Base-by-base conservation (phyloP, 345 rosid genomes). In the Eutrema yunnanense region DNA sequence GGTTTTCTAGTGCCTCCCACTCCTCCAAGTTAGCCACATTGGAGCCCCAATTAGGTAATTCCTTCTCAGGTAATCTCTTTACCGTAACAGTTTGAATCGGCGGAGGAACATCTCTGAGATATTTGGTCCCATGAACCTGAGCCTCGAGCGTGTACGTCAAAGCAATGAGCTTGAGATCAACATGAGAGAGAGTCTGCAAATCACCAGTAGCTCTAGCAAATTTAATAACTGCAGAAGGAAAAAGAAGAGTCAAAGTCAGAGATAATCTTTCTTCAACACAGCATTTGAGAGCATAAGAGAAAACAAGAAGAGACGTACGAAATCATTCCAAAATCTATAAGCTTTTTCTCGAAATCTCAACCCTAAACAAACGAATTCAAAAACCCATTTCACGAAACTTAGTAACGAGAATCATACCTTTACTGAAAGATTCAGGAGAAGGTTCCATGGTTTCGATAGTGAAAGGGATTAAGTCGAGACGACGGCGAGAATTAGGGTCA, bases 161-260 rank as follows among this genome's bases (percentile, higher is more conserved):
- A 14, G 99, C 99, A 83, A 92, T 84, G 33, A 95, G 61, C 34
- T 90, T 92, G 8, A 87, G 82, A 81, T 92, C 99, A 68, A 95
- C 98, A 42, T 87, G 90, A 0, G 99, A 95, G 32, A 95, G 89
- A 3, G 96, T 83, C 76, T 86, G 99, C 59, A 92, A 73, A 66
- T 92, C 99, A 80, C 98, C 99, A 12, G 97, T 95, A 2, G 90
- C 94, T 75, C 81, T 82, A 1, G 98, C 96, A 82, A 95, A 95
- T 62, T 89, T 88, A 70, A 81, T 78, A 55, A 88, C 98, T 90
- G 84, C 42, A 60, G 1, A 5, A 37, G 16, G 0, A 4, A 8
- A 26, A 46, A 57, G 1, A 42, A 14, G 0, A 36, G 0, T 5
- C 11, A 6, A 7, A 10, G 0, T 40, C 51, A 38, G 54, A 38